Conservation (phyloP, 345 rosid species). For the Dimocarpus longan region DNA sequence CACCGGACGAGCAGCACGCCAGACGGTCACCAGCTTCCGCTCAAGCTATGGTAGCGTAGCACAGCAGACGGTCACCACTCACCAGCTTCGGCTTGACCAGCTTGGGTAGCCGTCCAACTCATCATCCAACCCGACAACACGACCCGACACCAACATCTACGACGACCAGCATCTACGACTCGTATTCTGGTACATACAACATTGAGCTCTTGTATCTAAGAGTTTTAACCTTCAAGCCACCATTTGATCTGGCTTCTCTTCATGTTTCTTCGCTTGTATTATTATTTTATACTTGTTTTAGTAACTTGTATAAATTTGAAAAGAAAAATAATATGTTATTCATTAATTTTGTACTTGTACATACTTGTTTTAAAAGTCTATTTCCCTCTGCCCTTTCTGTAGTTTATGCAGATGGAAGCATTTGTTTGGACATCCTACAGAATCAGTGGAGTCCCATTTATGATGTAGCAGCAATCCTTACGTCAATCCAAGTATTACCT, state of each 20-base stretch:
- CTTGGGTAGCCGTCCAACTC: too few species aligned
- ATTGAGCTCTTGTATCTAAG: background rate
- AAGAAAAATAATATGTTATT: background rate
- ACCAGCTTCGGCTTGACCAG: too few species aligned
- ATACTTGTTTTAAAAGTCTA: constrained; percentile 8
- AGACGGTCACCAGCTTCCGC: too few species aligned
- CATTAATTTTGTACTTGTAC: background rate
- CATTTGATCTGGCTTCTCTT: background rate
- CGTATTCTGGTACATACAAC: background rate
- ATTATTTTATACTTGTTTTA: constrained; percentile 2
- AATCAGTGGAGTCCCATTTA: constrained; percentile 90
- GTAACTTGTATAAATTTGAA: background rate
- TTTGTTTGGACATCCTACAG: constrained; percentile 83
- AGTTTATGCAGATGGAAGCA: constrained; percentile 91
- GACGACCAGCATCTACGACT: too few species aligned
- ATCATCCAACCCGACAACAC: too few species aligned
- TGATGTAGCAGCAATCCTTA: constrained; percentile 83
- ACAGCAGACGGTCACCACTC: too few species aligned
- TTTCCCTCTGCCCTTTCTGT: constrained; percentile 3
- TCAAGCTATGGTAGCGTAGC: too few species aligned
- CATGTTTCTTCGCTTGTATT: background rate
- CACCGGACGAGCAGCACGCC: too few species aligned
- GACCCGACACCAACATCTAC: too few species aligned
- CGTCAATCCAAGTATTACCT: constrained; percentile 67
- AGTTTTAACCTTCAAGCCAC: background rate